A percentile compares a stretch with the other conserved stretches of the same genome.
Conservation (phyloP, 305 asterid genomes). For the Fraxinus nigra region DNA sequence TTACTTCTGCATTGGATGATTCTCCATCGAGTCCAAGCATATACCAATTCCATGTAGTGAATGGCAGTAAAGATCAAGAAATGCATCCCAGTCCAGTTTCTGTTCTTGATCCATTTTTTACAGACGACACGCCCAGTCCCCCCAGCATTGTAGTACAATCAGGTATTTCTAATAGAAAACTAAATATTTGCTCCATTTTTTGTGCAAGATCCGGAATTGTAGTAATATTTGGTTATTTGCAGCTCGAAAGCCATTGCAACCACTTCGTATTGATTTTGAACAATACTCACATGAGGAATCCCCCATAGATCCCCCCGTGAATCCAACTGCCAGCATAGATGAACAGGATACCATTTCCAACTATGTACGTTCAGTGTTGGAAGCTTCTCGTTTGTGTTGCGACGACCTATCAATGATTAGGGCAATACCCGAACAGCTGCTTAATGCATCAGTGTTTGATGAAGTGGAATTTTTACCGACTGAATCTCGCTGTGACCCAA, state of each 20-base stretch:
- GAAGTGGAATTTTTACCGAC: conserved; percentile 46
- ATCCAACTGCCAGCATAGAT: conserved; percentile 27
- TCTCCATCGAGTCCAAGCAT: conserved; percentile 41
- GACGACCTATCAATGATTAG: conserved; percentile 39
- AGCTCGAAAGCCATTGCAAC: conserved; percentile 42
- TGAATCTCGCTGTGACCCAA: conserved; percentile 45
- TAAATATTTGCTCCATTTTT: background rate
- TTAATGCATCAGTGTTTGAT: conserved; percentile 42
- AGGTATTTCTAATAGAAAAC: conserved; percentile 35
- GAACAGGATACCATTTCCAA: conserved; percentile 41
- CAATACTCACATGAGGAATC: conserved; percentile 34
- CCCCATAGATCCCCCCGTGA: conserved; percentile 25
- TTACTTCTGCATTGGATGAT: conserved; percentile 39
- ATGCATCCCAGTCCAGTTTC: conserved; percentile 84
- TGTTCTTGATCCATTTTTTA: conserved; percentile 68
- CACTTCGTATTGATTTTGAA: conserved; percentile 57
- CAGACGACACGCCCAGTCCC: conserved; percentile 56
- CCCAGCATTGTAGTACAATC: conserved; percentile 34
- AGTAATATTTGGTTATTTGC: conserved; percentile 23
- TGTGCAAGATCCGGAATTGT: background rate
- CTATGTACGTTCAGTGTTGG: conserved; percentile 53
- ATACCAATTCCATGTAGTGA: conserved; percentile 26
- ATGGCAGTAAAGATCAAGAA: conserved; percentile 48
- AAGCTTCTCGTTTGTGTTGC: conserved; percentile 50
- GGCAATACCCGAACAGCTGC: conserved; percentile 37